Base-by-base conservation (phyloP, 176 grass and related monocot genomes). In the Metroxylon sagu region DNA sequence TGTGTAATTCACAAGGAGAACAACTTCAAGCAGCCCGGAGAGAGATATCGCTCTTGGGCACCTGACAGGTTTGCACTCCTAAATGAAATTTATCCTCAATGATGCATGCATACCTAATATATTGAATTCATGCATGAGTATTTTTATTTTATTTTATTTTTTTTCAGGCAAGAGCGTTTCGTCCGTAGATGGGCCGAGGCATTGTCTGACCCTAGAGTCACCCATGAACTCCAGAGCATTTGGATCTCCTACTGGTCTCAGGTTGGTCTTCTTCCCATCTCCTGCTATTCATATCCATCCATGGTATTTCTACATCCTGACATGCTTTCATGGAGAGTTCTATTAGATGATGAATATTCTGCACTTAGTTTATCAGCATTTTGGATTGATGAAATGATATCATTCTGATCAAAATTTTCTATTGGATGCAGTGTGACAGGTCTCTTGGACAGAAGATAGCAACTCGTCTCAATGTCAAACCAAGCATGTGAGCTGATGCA, bases 1-100 rank as follows among this genome's bases (percentile, higher is more conserved):
- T 66, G 14, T 16, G 71, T 91, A 52, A 97, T 97, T 39, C 39
- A 14, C 1, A 97, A 97, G 73, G 93, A 97, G 81, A 97, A 97
- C 69, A 97, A 97, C 84, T 97, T 97, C 69, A 97, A 97, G 93
- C 93, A 97, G 69, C 92, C 93, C 4, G 87, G 93, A 18, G 93
- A 97, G 76, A 84, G 93, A 73, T 97, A 85, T 67, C 87, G 87
- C 65, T 72, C 87, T 17, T 80, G 69, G 75, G 83, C 76, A 59
- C 49, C 93, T 21, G 80, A 87, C 61, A 89, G 90, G 90, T 95
- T 23, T 71, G 43, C 71, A 17, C 48, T 19, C 30, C 10, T 43
- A 14, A 10, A 14, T 25, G 14, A 12, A 17, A 4, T 54, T 48
- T 14, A 15, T 5, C 15, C 31, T 54, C 19, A 26, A 62, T 26